A percentile compares a stretch with the other conserved stretches of the same genome.
Evolutionary conservation across 78 protist species (phyloP).

Genomic region (Cyanophora paradoxa): DNA sequence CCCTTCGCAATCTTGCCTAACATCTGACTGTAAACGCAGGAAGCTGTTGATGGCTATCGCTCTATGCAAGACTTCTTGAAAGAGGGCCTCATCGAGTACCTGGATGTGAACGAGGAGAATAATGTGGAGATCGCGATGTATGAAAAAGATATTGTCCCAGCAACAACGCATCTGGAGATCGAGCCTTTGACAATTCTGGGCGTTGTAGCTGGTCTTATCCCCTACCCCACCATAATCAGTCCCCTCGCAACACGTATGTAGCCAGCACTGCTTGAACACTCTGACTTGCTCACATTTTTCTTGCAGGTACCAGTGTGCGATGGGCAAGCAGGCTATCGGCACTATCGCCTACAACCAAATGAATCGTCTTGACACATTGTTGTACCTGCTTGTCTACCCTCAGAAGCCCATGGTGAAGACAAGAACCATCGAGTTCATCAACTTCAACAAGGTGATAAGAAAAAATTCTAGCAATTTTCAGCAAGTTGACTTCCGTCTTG

Average conservation of each 20-base stretch:
- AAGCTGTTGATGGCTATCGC: slow-evolving; percentile 62
- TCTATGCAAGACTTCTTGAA: slow-evolving; percentile 32
- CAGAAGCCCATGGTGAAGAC: slow-evolving; percentile 92
- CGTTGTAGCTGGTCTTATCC: slow-evolving; percentile 36
- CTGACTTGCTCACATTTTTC: background rate
- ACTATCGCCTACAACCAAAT: slow-evolving; percentile 93
- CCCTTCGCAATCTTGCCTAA: too few species aligned
- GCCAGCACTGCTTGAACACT: slow-evolving; percentile 57
- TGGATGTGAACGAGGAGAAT: slow-evolving; percentile 76
- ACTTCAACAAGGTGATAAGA: slow-evolving; percentile 15
- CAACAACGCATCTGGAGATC: slow-evolving; percentile 95
- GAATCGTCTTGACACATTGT: slow-evolving; percentile 92
- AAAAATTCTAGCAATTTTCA: too few species aligned
- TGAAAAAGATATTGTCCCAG: background rate
- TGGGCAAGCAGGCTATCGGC: slow-evolving; percentile 99
- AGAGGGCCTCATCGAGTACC: slow-evolving; percentile 81
- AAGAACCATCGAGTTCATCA: slow-evolving; percentile 59
- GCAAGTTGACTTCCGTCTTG: too few species aligned
- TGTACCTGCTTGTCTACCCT: slow-evolving; percentile 80
- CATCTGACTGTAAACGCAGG: too few species aligned
- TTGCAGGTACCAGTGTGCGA: slow-evolving; percentile 95
- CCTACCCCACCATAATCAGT: slow-evolving; percentile 96
- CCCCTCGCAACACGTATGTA: slow-evolving; percentile 99
- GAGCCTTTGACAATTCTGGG: slow-evolving; percentile 93
- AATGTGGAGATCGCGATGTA: slow-evolving; percentile 1